Base-by-base conservation (phyloP, 2,329 filamentous ascomycete species). In the Karstenula rhodostoma region DNA sequence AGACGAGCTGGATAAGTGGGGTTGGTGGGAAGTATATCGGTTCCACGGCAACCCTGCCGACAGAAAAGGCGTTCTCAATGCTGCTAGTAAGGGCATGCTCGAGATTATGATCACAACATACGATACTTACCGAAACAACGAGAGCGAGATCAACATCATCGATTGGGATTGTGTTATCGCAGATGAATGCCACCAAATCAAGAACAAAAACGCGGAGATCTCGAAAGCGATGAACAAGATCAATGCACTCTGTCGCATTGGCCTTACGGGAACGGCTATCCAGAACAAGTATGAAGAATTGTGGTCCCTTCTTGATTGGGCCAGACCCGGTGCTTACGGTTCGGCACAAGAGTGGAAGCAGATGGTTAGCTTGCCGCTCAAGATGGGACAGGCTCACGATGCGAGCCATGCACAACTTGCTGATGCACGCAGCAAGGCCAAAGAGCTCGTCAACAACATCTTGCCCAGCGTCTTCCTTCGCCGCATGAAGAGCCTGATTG, bases 221-320 rank as follows among this genome's bases (percentile, higher is more conserved):
- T 95, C 94, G 0, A 87, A 91, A 71, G 89, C 93, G 0, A 94
- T 99, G 90, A 91, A 93, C 69, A 87, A 94, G 62, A 83, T 98
- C 67, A 99, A 99, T 69, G 89, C 94, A 0, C 85, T 98, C 2
- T 98, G 95, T 73, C 87, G 95, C 35, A 94, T 99, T 62, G 95
- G 95, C 0, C 83, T 99, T 9, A 98, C 94, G 0, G 95, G 95
- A 1, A 99, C 95, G 0, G 94, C 94, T 0, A 97, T 99, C 47
- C 95, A 99, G 74, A 99, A 99, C 77, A 95, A 92, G 67, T 99
- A 99, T 75, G 93, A 97, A 73, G 95, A 99, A 76, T 84, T 99
- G 0, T 99, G 94, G 94, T 96, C 93, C 0, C 83, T 99, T 0
- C 82, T 99, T 2, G 96, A 99, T 74, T 99, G 95, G 95, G 94